Evolutionary conservation across 208 protist species (phyloP).

Genomic region (Wallacemonas collosoma): DNA sequence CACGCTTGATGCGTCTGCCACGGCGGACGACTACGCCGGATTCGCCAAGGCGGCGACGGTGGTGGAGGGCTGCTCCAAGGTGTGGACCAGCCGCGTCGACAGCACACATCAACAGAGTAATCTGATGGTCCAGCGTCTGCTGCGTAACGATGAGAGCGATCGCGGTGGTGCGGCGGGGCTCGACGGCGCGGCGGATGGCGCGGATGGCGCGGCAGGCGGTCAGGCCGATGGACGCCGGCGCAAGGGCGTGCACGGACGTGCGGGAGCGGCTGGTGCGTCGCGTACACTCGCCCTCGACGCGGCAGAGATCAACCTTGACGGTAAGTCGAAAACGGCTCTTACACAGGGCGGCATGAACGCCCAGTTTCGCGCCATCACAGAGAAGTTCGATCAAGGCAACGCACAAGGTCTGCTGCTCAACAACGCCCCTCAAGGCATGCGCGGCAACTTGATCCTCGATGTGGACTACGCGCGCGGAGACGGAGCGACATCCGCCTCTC

Average conservation of each 20-base stretch:
- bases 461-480: constrained; percentile 71
- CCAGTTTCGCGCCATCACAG: constrained; percentile 89
- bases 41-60: constrained; percentile 91
- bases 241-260: constrained; percentile 7
- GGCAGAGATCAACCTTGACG: constrained; percentile 87
- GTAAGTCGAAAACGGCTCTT: constrained; percentile 64
- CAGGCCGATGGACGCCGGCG: constrained; percentile 16
- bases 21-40: constrained; percentile 79
- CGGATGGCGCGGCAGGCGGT: constrained; percentile 13
- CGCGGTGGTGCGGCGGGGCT: constrained; percentile 21
- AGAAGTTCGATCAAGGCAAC: constrained; percentile 91
- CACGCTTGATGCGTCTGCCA: constrained; percentile 55
- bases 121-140: constrained; percentile 84
- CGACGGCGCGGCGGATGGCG: constrained; percentile 28
- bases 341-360: constrained; percentile 75
- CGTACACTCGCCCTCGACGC: constrained; percentile 82
- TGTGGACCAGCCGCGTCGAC: constrained; percentile 92
- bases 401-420: constrained; percentile 84
- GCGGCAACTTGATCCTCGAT: constrained; percentile 86
- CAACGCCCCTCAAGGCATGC: constrained; percentile 81
- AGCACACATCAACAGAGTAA: constrained; percentile 88
- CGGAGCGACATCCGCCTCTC: background rate
- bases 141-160: constrained; percentile 69
- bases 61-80: constrained; percentile 93
- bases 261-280: constrained; percentile 20